Percentiles rank a stretch among this genome's conserved stretches.
Evolutionary conservation across 2,329 filamentous ascomycete genomes (phyloP).

Genomic region (Verticillium dahliae): DNA sequence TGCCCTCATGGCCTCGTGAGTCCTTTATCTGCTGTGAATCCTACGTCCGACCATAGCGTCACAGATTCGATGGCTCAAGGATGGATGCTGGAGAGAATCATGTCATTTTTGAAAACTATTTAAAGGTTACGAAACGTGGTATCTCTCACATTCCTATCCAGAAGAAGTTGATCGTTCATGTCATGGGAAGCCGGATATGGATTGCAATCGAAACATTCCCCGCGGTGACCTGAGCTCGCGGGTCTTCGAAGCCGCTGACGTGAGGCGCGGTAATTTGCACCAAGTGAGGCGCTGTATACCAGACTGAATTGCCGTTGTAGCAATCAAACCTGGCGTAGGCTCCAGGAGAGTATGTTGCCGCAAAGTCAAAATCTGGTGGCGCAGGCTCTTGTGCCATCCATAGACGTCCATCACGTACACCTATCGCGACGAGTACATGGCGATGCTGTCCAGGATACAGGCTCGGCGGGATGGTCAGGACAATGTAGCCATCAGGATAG

Average conservation of each 20-base stretch:
- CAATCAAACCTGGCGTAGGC: not conserved
- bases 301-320: not conserved
- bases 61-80: slow-evolving; percentile 33
- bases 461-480: not conserved
- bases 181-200: not conserved
- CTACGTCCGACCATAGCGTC: slow-evolving; percentile 44
- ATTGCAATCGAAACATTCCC: not conserved
- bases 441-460: not conserved
- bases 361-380: not conserved
- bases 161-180: not conserved
- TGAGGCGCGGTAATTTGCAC: not conserved
- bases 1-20: slow-evolving; percentile 35
- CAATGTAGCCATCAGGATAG: not conserved
- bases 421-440: not conserved
- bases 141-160: not conserved
- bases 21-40: slow-evolving; percentile 43
- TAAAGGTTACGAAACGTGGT: not conserved
- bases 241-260: not conserved
- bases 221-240: not conserved
- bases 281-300: not conserved
- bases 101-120: slow-evolving; percentile 31
- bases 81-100: slow-evolving; percentile 41
- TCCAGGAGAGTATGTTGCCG: not conserved
- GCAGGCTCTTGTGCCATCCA: not conserved
- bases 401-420: not conserved